These are phyloP conservation scores for Talaromyces ruber DNA, from an alignment of 495 filamentous ascomycete genomes.

Conservation along the genomic window DNA sequence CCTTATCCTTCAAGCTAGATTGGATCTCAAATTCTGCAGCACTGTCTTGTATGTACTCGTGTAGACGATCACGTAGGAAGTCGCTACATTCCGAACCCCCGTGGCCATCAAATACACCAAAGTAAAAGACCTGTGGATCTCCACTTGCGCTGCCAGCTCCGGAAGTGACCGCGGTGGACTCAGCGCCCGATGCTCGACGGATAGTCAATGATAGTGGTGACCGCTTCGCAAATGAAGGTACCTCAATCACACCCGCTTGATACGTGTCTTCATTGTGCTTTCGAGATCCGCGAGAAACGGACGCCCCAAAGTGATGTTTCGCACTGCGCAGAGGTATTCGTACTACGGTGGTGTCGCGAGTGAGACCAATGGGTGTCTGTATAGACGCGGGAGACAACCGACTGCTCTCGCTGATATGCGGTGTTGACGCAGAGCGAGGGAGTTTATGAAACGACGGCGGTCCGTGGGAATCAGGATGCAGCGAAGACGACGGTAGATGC, in stretches of 20 bases:
- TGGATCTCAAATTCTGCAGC: conserved; percentile 62
- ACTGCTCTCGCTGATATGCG: conserved; percentile 52
- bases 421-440: conserved; percentile 73
- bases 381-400: conserved; percentile 47
- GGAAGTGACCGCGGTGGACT: conserved; percentile 46
- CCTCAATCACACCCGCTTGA: conserved; percentile 86
- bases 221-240: conserved; percentile 85
- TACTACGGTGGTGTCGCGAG: conserved; percentile 85
- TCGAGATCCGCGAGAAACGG: conserved; percentile 69
- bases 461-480: conserved; percentile 76
- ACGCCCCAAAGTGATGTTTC: conserved; percentile 89
- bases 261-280: conserved; percentile 89
- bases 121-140: conserved; percentile 95
- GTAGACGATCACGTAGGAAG: conserved; percentile 75
- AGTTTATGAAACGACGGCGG: conserved; percentile 64
- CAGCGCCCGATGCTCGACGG: conserved; percentile 22
- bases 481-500: conserved; percentile 83
- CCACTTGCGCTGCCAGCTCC: conserved; percentile 67
- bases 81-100: conserved; percentile 83
- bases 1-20: conserved; percentile 49
- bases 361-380: conserved; percentile 41
- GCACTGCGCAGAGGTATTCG: conserved; percentile 91
- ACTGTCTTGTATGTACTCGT: conserved; percentile 79
- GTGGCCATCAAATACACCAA: conserved; percentile 93
- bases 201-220: conserved; percentile 61